phyloP scores from a whole-genome alignment of 2,329 filamentous ascomycete species.

The Xylariaceae sp. region DNA sequence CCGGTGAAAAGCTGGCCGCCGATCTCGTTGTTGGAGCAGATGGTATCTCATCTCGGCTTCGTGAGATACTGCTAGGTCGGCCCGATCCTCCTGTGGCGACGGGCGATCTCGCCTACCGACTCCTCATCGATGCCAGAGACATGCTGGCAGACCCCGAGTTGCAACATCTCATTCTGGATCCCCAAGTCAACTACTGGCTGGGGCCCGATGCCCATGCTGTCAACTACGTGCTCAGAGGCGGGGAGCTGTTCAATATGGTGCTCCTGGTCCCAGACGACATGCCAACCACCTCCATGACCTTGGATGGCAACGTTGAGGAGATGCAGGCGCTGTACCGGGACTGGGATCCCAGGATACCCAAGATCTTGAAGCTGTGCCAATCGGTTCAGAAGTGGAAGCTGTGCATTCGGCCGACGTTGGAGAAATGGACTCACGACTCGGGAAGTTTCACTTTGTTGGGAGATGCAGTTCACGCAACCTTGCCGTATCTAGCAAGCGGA shows the following conservation, averaged over 20 bases:
- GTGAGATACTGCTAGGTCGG: constrained; percentile 35
- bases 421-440: constrained; percentile 49
- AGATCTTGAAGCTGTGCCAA: constrained; percentile 48
- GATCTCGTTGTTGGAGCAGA: constrained; percentile 42
- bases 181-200: constrained; percentile 45
- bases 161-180: constrained; percentile 34
- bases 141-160: constrained; percentile 40
- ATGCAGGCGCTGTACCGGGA: constrained; percentile 41
- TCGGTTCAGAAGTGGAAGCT: constrained; percentile 47
- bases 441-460: constrained; percentile 53
- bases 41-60: constrained; percentile 36
- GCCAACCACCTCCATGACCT: constrained; percentile 33
- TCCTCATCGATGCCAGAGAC: constrained; percentile 35
- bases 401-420: constrained; percentile 22
- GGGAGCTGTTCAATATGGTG: constrained; percentile 43
- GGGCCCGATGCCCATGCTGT: constrained; percentile 45
- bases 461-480: constrained; percentile 48
- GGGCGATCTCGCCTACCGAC: constrained; percentile 42
- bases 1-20: constrained; percentile 28
- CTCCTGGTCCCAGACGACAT: constrained; percentile 43
- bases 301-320: constrained; percentile 24
- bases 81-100: constrained; percentile 40
- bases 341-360: constrained; percentile 51
- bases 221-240: constrained; percentile 41
- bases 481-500: constrained; percentile 51